These are phyloP conservation scores for Phyllosticta paracitricarpa DNA, from an alignment of 2,329 filamentous ascomycete species.

Conservation along the genomic window DNA sequence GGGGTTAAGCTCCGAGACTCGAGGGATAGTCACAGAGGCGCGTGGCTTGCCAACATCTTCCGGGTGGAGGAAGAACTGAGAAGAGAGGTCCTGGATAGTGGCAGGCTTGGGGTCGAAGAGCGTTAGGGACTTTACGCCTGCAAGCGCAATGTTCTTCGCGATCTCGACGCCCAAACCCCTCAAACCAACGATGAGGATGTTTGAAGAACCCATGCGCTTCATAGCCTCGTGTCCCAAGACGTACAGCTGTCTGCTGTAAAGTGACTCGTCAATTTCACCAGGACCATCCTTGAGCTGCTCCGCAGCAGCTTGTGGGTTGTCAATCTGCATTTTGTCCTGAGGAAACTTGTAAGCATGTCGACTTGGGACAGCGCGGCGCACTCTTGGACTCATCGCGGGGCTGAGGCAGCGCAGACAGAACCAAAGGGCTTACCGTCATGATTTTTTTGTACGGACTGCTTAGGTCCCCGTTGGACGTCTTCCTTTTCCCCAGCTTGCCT, in stretches of 20 bases:
- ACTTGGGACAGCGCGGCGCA: neutral
- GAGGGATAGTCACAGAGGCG: slow-evolving; percentile 75
- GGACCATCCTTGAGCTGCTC: slow-evolving; percentile 49
- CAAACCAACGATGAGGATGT: slow-evolving; percentile 82
- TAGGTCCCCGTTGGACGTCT: slow-evolving; percentile 27
- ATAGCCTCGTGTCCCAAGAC: slow-evolving; percentile 74
- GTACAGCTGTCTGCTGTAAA: slow-evolving; percentile 60
- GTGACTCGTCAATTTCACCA: slow-evolving; percentile 57
- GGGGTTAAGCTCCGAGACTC: slow-evolving; percentile 88
- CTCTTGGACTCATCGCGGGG: neutral
- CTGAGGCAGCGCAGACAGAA: neutral
- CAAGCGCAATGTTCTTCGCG: slow-evolving; percentile 95
- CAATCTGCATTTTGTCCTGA: slow-evolving; percentile 53
- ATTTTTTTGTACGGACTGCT: slow-evolving; percentile 30
- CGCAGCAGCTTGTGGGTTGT: slow-evolving; percentile 46
- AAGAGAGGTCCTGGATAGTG: slow-evolving; percentile 78
- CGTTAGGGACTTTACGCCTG: slow-evolving; percentile 93
- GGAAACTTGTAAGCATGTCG: neutral
- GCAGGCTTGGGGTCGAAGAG: slow-evolving; percentile 83
- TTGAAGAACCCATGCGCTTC: slow-evolving; percentile 97
- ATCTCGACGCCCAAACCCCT: slow-evolving; percentile 96
- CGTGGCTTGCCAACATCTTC: slow-evolving; percentile 88
- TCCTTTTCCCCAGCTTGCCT: slow-evolving; percentile 35
- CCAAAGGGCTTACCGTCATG: slow-evolving; percentile 26
- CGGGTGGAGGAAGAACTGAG: slow-evolving; percentile 89